Conservation (phyloP, 495 filamentous ascomycete species). For the Ascobolus immersus region DNA sequence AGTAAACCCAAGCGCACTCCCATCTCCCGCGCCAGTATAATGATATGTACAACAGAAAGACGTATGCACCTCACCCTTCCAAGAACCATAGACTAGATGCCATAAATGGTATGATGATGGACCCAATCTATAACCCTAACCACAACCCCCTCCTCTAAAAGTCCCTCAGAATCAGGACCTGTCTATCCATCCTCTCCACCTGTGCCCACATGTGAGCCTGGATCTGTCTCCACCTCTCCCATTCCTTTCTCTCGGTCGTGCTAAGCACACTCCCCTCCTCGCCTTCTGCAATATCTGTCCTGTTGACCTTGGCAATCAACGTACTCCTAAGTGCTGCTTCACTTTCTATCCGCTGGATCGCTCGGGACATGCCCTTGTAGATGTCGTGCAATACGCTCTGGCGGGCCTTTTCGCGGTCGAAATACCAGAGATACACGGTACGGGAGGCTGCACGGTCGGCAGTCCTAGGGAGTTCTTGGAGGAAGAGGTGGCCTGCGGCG, state of each 20-base stretch:
- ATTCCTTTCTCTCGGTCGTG: slow-evolving; percentile 35
- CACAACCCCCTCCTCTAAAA: too few species aligned
- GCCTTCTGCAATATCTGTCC: slow-evolving; percentile 59
- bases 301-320: slow-evolving; percentile 48
- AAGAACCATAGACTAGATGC: too few species aligned
- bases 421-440: slow-evolving; percentile 76
- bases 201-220: slow-evolving; percentile 58
- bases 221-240: slow-evolving; percentile 39
- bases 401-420: slow-evolving; percentile 44
- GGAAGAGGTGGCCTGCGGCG: slow-evolving; percentile 52
- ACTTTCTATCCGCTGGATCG: slow-evolving; percentile 45
- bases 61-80: too few species aligned
- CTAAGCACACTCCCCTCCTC: slow-evolving; percentile 52
- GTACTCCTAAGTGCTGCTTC: slow-evolving; percentile 40
- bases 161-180: slow-evolving; percentile 61
- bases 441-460: slow-evolving; percentile 45
- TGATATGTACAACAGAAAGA: too few species aligned
- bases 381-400: slow-evolving; percentile 42
- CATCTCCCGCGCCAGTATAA: too few species aligned
- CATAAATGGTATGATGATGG: too few species aligned
- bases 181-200: slow-evolving; percentile 52
- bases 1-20: too few species aligned
- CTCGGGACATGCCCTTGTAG: slow-evolving; percentile 75
- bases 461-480: slow-evolving; percentile 81
- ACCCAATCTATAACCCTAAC: too few species aligned